Conservation (phyloP, 2,329 filamentous ascomycete species). For the Zymoseptoria crescenta region DNA sequence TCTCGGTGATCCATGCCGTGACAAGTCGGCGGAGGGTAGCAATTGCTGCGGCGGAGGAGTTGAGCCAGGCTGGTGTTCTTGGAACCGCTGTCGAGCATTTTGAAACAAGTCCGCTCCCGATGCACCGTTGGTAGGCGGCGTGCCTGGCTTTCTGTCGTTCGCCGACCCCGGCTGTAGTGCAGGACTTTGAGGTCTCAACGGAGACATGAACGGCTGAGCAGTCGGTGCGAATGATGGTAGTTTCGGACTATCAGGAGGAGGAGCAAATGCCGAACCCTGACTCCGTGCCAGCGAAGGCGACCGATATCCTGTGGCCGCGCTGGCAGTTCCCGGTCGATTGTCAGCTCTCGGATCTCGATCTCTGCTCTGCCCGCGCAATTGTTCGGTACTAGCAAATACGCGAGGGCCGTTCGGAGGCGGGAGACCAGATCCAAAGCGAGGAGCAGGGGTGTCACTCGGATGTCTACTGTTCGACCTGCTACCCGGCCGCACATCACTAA, state of each 20-base stretch:
- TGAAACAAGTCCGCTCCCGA: conserved; percentile 19
- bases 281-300: conserved; percentile 7
- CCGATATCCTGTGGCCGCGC: conserved; percentile 11
- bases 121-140: conserved; percentile 5
- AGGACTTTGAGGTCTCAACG: conserved; percentile 16
- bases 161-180: conserved; percentile 12
- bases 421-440: conserved; percentile 7
- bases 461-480: conserved; percentile 13
- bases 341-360: conserved; percentile 16
- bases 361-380: conserved; percentile 27
- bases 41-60: conserved; percentile 9
- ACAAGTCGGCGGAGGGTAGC: conserved; percentile 6
- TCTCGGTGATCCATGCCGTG: conserved; percentile 11
- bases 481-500: conserved; percentile 16
- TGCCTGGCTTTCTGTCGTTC: conserved; percentile 12
- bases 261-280: conserved; percentile 1
- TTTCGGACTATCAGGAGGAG: neutral
- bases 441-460: conserved; percentile 17
- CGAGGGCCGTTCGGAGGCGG: conserved; percentile 16
- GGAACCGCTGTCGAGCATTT: conserved; percentile 20
- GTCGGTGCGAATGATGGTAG: conserved; percentile 2
- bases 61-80: conserved; percentile 14
- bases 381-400: conserved; percentile 27
- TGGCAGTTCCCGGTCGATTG: conserved; percentile 22
- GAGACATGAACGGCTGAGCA: conserved; percentile 8